Percentiles rank a stretch among this genome's conserved stretches.
Evolutionary conservation across 257 asterid species (phyloP).

Genomic region (Salvia rosmarinus): DNA sequence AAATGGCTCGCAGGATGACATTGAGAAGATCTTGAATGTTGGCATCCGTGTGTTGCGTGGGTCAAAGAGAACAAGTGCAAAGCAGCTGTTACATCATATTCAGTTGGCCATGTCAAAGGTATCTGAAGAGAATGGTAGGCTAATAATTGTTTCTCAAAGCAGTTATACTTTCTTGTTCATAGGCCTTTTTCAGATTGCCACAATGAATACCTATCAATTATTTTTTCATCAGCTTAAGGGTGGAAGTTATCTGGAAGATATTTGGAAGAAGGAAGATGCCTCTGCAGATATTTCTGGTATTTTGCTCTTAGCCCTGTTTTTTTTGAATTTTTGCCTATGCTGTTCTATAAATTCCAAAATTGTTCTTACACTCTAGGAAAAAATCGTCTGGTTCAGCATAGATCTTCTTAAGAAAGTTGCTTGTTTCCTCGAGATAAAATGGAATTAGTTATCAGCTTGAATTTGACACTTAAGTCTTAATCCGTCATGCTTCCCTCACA

Average conservation of each 20-base stretch:
- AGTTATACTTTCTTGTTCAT: constrained; percentile 31
- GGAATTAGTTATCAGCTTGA: background rate
- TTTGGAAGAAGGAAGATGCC: constrained; percentile 54
- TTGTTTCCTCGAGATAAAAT: background rate
- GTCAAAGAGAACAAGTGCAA: constrained; percentile 54
- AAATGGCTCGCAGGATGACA: constrained; percentile 46
- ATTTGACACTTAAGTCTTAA: background rate
- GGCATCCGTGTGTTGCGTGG: constrained; percentile 57
- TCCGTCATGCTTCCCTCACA: background rate
- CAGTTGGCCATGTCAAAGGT: constrained; percentile 69
- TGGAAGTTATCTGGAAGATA: constrained; percentile 51
- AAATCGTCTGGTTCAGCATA: background rate
- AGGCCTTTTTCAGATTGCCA: constrained; percentile 14
- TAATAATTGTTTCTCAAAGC: constrained; percentile 33
- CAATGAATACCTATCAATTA: constrained; percentile 32
- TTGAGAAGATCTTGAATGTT: constrained; percentile 58
- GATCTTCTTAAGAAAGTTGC: constrained; percentile 15
- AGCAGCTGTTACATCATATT: constrained; percentile 52
- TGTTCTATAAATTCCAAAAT: constrained; percentile 16
- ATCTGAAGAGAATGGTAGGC: constrained; percentile 42
- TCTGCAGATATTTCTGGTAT: constrained; percentile 43
- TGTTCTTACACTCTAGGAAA: background rate
- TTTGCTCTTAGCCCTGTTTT: constrained; percentile 13
- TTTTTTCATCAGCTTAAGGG: constrained; percentile 59
- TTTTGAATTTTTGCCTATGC: background rate